These are phyloP conservation scores for Ramaria rubella DNA, from an alignment of 768 basidiomycete genomes.

Conservation along the genomic window DNA sequence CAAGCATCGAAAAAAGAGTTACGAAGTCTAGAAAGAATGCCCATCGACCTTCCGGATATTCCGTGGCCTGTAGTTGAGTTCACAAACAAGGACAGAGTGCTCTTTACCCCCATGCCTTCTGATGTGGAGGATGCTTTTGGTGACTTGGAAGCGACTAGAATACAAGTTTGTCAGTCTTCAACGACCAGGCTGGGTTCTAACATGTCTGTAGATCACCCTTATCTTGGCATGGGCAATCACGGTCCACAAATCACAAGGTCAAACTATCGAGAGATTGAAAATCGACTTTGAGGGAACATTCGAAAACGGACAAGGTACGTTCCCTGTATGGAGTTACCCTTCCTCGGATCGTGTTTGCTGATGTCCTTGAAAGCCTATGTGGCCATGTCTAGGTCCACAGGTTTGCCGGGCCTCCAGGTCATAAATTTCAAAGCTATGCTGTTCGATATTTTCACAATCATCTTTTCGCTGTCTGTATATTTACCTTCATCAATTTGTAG, in stretches of 20 bases:
- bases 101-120: conserved; percentile 35
- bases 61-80: background rate
- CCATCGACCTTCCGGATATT: too few species aligned
- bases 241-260: conserved; percentile 88
- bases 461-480: conserved; percentile 1
- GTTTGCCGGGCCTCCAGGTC: conserved; percentile 77
- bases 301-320: conserved; percentile 46
- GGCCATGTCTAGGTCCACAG: conserved; percentile 82
- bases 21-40: too few species aligned
- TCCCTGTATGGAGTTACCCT: too few species aligned
- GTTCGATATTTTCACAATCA: background rate
- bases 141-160: conserved; percentile 48
- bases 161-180: conserved; percentile 40
- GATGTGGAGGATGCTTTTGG: conserved; percentile 57
- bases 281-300: conserved; percentile 73
- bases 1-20: too few species aligned
- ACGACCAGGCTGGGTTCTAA: background rate
- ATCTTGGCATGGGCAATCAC: conserved; percentile 87
- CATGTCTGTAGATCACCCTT: conserved; percentile 48
- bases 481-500: background rate
- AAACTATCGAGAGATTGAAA: conserved; percentile 78
- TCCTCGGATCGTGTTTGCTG: too few species aligned
- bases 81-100: background rate
- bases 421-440: conserved; percentile 62
- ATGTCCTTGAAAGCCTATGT: conserved; percentile 72